These are phyloP conservation scores for Anisodus tanguticus DNA, from an alignment of 257 asterid genomes.

Conservation along the genomic window DNA sequence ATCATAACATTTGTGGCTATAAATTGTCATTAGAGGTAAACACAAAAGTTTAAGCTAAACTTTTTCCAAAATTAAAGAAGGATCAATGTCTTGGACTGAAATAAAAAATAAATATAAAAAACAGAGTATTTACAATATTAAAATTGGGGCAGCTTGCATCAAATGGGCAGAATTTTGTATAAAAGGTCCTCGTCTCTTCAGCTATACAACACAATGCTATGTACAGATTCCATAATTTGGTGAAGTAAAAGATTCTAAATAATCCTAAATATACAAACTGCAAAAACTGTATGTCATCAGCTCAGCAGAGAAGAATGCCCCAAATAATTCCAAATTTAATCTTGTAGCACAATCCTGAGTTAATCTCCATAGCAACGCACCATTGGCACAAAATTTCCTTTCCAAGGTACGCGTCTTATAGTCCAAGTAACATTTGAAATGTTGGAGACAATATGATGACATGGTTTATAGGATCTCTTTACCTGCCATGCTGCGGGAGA, in stretches of 20 bases:
- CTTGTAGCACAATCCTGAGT: neutral
- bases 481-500: neutral
- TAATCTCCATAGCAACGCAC: neutral
- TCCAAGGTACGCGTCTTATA: neutral
- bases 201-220: slow-evolving; percentile 17
- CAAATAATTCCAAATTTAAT: neutral
- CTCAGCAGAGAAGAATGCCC: neutral
- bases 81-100: too few relatives aligned
- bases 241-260: neutral
- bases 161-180: neutral
- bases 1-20: neutral
- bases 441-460: neutral
- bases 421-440: neutral
- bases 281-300: neutral
- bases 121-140: neutral
- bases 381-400: neutral
- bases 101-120: too few relatives aligned
- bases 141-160: neutral
- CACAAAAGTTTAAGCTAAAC: neutral
- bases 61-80: neutral
- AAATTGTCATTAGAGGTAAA: neutral
- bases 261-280: slow-evolving; percentile 18
- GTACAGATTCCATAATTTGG: neutral
- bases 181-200: neutral
- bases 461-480: neutral